A percentile compares a stretch with the other conserved stretches of the same genome.
phyloP scores from a whole-genome alignment of 1,139 yeast genomes.

The Yamadazyma conglobata region DNA sequence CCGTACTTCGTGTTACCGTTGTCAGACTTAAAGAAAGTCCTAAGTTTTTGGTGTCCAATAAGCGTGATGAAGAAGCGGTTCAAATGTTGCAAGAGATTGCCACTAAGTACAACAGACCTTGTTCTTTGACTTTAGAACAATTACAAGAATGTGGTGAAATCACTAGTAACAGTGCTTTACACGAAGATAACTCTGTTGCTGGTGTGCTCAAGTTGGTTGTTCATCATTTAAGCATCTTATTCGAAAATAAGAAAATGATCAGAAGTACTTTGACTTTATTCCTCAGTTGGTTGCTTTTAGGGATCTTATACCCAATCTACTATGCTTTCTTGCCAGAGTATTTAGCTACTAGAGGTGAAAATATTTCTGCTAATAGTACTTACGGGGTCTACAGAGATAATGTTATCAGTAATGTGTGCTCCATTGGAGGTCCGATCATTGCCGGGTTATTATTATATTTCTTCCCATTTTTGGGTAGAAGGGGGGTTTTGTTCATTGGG shows the following conservation, averaged over 20 bases:
- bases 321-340: conserved; percentile 37
- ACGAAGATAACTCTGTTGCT: conserved; percentile 17
- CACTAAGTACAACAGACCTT: conserved; percentile 36
- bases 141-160: conserved; percentile 44
- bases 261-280: conserved; percentile 29
- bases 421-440: conserved; percentile 31
- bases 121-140: conserved; percentile 44
- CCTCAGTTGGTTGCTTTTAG: conserved; percentile 35
- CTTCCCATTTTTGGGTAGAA: conserved; percentile 28
- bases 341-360: conserved; percentile 39
- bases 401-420: conserved; percentile 26
- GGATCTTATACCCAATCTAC: conserved; percentile 38
- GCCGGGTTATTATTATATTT: conserved; percentile 26
- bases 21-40: conserved; percentile 55
- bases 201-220: conserved; percentile 19
- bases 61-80: conserved; percentile 51
- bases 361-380: conserved; percentile 24
- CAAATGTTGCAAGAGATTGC: conserved; percentile 36
- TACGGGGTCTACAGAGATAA: conserved; percentile 31
- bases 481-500: conserved; percentile 33
- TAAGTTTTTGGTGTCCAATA: conserved; percentile 49
- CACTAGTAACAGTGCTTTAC: conserved; percentile 21
- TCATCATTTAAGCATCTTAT: conserved; percentile 26
- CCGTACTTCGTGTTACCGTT: conserved; percentile 44
- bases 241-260: conserved; percentile 23